Base-by-base conservation (phyloP, 2,329 filamentous ascomycete genomes). In the Torrubiella hemipterigena region DNA sequence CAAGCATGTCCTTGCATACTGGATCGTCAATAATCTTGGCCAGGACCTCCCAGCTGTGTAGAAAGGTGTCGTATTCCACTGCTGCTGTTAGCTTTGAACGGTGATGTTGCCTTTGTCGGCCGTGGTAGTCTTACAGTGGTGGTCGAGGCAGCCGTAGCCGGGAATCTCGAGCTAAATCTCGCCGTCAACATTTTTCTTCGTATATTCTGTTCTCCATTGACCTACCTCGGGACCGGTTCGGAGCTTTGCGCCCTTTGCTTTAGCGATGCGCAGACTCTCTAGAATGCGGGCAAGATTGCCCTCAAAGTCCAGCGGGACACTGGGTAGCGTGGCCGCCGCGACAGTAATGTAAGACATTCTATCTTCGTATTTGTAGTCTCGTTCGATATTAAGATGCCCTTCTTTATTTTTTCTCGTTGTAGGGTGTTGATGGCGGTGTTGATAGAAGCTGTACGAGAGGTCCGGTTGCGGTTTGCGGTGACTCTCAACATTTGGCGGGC, bases 241-340 rank as follows among this genome's bases (percentile, higher is more conserved):
- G n/a, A 81, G 52, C 8, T 61, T 68, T n/a, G 77, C 76, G 17
- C 73, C 71, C 4, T 61, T 60, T 28, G 56, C 58, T 50, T 81
- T 81, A 13, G 77, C 74, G 17, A 55, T 42, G 21, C 54, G 59
- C 42, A 81, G 75, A 33, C 69, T 74, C 48, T 78, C 61, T 13
- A 76, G 63, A 39, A 82, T 81, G 13, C 78, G 62, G 29, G 66
- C 61, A 3, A 62, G 52, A 45, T 83, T 83, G 22, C 75, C 76
- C 38, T 69, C 60, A 42, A 71, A 79, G 45, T 79, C 75, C 7
- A 80, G 60, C 7, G 69, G 49, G 7, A 55, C 46, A 25, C 53
- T 55, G 9, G 50, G 46, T 13, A 55, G 36, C 12, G 54, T 53
- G 13, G 50, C 50, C 16, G 54, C 51, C 3, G 53, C 54, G 17